Base-by-base conservation (phyloP, 2,329 filamentous ascomycete species). In the Fusarium illudens region DNA sequence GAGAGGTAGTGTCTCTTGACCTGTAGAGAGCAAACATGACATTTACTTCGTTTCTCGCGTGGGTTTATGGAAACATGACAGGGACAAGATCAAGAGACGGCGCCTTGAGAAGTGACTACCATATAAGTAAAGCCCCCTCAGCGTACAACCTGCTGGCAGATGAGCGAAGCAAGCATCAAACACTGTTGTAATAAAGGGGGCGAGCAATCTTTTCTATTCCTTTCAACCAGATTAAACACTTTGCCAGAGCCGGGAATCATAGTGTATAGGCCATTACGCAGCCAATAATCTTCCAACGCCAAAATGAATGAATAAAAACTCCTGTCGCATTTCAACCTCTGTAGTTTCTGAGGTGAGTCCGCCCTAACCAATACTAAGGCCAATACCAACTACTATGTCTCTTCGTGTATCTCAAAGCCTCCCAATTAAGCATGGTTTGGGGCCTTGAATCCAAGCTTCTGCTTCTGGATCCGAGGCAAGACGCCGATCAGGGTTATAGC, bases 381-480 rank as follows among this genome's bases (percentile, higher is more conserved):
- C 22, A 12, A 46, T 46, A 3, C 10, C 15, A 46, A 15, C 39
- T 6, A 34, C 19, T 9, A 15, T n/a, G 17, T 34, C 19, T 32
- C 30, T 25, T 15, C 8, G 19, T 4, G 13, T 6, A 20, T 12
- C 48, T 12, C 29, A 22, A 22, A 11, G 27, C 25, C n/a, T 29
- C 29, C n/a, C 2, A 20, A 15, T 68, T 37, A 73, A 49, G 48
- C 61, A 13, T 57, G 58, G 19, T 39, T 53, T 36, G 64, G 64
- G 12, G 59, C 65, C 48, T 68, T 65, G 55, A 80, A 73, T 1
- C 93, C 92, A 60, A 97, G 83, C 83, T 98, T 98, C 65, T 88
- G 86, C 81, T 91, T 88, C 83, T 93, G 92, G 65, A 97, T 89
- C 67, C 95, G 87, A 8, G 94, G 90, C 61, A 91, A 84, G 15